These are phyloP conservation scores for Echeveria elegans DNA, from an alignment of 164 flowering plant genomes.

Conservation along the genomic window DNA sequence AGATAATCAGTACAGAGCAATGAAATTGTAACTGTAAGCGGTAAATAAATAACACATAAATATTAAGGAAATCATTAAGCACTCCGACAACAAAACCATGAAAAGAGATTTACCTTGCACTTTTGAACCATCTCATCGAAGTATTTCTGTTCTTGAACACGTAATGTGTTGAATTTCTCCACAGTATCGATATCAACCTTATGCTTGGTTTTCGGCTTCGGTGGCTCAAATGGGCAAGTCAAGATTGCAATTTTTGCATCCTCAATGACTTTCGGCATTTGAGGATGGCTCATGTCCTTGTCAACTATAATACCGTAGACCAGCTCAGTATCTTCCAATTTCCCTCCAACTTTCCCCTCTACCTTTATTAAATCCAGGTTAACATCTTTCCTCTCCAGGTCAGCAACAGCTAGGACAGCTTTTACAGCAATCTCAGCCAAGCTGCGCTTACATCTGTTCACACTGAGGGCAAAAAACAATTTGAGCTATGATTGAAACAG, in stretches of 20 bases:
- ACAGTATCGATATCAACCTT: slow-evolving; percentile 98
- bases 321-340: slow-evolving; percentile 89
- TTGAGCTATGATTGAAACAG: too few relatives aligned
- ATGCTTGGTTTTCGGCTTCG: slow-evolving; percentile 99
- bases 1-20: not conserved
- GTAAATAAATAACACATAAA: not conserved
- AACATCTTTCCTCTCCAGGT: slow-evolving; percentile 94
- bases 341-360: slow-evolving; percentile 99
- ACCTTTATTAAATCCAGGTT: slow-evolving; percentile 88
- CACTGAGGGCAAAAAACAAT: too few relatives aligned
- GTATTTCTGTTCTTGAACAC: slow-evolving; percentile 82
- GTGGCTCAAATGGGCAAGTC: slow-evolving; percentile 99
- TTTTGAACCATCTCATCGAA: slow-evolving; percentile 97
- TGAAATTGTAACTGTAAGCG: not conserved
- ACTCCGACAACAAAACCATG: not conserved
- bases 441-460: slow-evolving; percentile 84
- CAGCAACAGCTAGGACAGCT: slow-evolving; percentile 97
- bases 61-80: not conserved
- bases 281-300: slow-evolving; percentile 99
- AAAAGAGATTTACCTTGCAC: slow-evolving; percentile 63
- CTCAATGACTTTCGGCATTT: slow-evolving; percentile 92
- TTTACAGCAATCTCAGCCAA: slow-evolving; percentile 97
- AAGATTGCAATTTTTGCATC: slow-evolving; percentile 93
- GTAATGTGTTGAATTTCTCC: slow-evolving; percentile 86
- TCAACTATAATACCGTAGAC: slow-evolving; percentile 88